Evolutionary conservation across 2,329 filamentous ascomycete genomes (phyloP), one percentile per base, ranked within the genome.

Genomic region (Trichocomaceae sp.): DNA sequence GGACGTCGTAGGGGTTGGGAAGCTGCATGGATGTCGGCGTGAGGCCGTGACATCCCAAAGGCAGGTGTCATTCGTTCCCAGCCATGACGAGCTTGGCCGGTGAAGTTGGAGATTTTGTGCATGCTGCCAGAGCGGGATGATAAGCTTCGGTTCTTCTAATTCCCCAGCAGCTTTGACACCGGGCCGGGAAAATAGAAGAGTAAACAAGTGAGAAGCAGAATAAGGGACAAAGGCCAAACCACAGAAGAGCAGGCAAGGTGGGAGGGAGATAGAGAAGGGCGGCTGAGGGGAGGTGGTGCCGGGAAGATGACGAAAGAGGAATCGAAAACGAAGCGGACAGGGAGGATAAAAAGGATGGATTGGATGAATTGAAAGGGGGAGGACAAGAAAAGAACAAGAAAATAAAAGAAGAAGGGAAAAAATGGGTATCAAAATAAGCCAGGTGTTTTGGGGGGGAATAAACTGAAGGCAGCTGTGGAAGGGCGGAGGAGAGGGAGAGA

Each of bases 31-130:
- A 81, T 74, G 57, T 83, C 80, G 68, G 79, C 75, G 67, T 80
- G 79, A 63, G 79, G 79, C 66, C 80, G 74, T 57, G 79, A 81
- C 75, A 82, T 83, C 67, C 80, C 79, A 71, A 85, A 85, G 69
- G 80, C 79, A 60, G 82, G 82, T 63, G 81, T 81, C 80, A 85
- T 84, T 68, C 81, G 78, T 71, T 84, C 82, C 81, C 82, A 84
- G 69, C 83, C 83, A 80, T 84, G 81, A 66, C 82, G 79, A 71
- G 82, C 82, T 66, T 78, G 76, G 71, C 82, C 82, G 64, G 82
- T 84, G 70, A 85, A 83, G 74, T 84, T 84, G 67, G 80, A 80
- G 69, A 85, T 84, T 73, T 84, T 84, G 75, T 85, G 83, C 83
- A 85, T 85, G 69, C 65, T 73, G 61, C 62, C 59, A 58, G 60